These are phyloP conservation scores for Moesziomyces antarcticus DNA, from an alignment of 1,284 basidiomycete species.

Conservation along the genomic window DNA sequence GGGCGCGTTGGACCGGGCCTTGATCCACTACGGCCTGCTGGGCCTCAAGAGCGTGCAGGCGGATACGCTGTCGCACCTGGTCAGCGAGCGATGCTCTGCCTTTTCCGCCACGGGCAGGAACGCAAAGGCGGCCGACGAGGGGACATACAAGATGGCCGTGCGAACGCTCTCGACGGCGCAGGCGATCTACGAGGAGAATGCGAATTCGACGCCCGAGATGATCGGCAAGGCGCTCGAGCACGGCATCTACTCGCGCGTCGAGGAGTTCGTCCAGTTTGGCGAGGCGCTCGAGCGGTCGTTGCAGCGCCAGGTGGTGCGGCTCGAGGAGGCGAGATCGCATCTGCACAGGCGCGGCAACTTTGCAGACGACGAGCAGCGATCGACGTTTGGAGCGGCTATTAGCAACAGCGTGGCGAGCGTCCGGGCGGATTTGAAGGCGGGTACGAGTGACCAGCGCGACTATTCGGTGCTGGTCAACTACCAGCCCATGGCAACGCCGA, in stretches of 20 bases:
- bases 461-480: constrained; percentile 44
- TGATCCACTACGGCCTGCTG: constrained; percentile 38
- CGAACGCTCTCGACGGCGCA: constrained; percentile 28
- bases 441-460: constrained; percentile 45
- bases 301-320: constrained; percentile 32
- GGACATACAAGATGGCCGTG: constrained; percentile 13
- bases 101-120: constrained; percentile 4
- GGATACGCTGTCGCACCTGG: constrained; percentile 49
- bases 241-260: constrained; percentile 54
- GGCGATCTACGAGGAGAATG: constrained; percentile 50
- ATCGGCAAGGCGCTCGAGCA: constrained; percentile 49
- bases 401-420: constrained; percentile 15
- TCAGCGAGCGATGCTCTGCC: constrained; percentile 23
- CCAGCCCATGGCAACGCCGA: constrained; percentile 28
- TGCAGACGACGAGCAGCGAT: not conserved
- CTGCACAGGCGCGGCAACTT: constrained; percentile 24
- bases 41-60: constrained; percentile 49
- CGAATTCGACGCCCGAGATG: constrained; percentile 46
- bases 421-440: constrained; percentile 13
- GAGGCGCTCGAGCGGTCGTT: constrained; percentile 47
- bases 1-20: constrained; percentile 37
- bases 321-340: constrained; percentile 40
- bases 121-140: constrained; percentile 20
- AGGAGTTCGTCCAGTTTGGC: constrained; percentile 58
- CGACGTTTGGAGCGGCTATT: constrained; percentile 22